Conservation (phyloP, 1,284 basidiomycete genomes). For the Leccinum cinnamomeum region DNA sequence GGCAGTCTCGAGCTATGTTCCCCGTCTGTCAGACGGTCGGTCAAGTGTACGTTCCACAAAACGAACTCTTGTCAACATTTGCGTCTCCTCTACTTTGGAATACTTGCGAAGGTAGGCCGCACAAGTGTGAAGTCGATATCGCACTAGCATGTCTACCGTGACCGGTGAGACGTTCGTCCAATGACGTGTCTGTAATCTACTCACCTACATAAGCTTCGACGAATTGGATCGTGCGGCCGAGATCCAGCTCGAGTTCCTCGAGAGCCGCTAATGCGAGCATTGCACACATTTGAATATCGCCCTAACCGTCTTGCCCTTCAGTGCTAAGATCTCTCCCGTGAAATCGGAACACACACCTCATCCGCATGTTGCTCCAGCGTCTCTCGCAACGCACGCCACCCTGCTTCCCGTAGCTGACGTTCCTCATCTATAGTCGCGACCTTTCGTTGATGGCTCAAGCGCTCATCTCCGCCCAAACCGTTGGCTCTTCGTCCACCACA, state of each 20-base stretch:
- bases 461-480: slow-evolving; percentile 25
- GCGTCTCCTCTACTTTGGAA: slow-evolving; percentile 49
- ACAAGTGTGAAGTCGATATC: slow-evolving; percentile 57
- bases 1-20: slow-evolving; percentile 58
- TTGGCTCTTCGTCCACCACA: slow-evolving; percentile 5
- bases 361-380: slow-evolving; percentile 61
- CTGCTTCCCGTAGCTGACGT: slow-evolving; percentile 47
- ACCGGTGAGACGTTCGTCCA: not conserved
- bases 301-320: slow-evolving; percentile 41
- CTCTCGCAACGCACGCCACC: slow-evolving; percentile 56
- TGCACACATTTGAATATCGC: slow-evolving; percentile 75
- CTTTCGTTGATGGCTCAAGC: slow-evolving; percentile 36
- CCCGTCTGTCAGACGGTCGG: not conserved
- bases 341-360: slow-evolving; percentile 41
- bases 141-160: slow-evolving; percentile 58
- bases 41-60: not conserved
- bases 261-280: slow-evolving; percentile 62
- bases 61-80: slow-evolving; percentile 51
- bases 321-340: not conserved
- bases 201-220: slow-evolving; percentile 72
- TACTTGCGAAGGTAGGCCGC: slow-evolving; percentile 74
- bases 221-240: slow-evolving; percentile 49
- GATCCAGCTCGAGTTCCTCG: slow-evolving; percentile 51
- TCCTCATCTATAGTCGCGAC: slow-evolving; percentile 54
- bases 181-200: slow-evolving; percentile 2